phyloP scores from a whole-genome alignment of 1,284 basidiomycete genomes.

The Meripilus lineatus region DNA sequence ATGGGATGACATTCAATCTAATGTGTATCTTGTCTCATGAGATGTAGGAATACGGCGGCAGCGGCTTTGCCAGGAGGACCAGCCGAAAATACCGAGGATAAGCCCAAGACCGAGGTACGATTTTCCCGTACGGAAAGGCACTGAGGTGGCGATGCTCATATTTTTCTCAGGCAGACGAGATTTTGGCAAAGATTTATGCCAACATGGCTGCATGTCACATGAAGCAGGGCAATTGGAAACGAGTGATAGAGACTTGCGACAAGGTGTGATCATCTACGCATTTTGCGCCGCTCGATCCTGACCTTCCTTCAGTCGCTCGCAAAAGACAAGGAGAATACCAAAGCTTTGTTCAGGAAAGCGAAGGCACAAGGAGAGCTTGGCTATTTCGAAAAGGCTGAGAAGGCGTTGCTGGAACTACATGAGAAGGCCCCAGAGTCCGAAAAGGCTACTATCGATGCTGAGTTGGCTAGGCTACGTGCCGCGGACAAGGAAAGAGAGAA shows the following conservation, averaged over 20 bases:
- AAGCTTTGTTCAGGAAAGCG: conserved; percentile 76
- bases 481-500: conserved; percentile 64
- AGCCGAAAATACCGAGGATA: conserved; percentile 17
- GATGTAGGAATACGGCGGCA: conserved; percentile 19
- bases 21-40: not conserved
- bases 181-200: conserved; percentile 74
- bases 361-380: conserved; percentile 72
- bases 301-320: conserved; percentile 51
- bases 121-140: too few relatives aligned
- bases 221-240: conserved; percentile 70
- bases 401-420: conserved; percentile 57
- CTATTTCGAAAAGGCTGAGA: conserved; percentile 66
- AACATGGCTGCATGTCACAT: conserved; percentile 80
- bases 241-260: conserved; percentile 70
- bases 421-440: conserved; percentile 43
- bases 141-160: too few relatives aligned
- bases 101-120: conserved; percentile 33
- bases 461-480: conserved; percentile 51
- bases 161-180: conserved; percentile 53
- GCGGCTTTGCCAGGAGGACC: conserved; percentile 14
- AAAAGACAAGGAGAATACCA: conserved; percentile 70
- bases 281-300: not conserved
- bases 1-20: conserved; percentile 15
- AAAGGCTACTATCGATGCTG: conserved; percentile 58
- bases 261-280: conserved; percentile 39